These are phyloP conservation scores for Ascochyta pisi DNA, from an alignment of 2,329 filamentous ascomycete species.

Conservation along the genomic window DNA sequence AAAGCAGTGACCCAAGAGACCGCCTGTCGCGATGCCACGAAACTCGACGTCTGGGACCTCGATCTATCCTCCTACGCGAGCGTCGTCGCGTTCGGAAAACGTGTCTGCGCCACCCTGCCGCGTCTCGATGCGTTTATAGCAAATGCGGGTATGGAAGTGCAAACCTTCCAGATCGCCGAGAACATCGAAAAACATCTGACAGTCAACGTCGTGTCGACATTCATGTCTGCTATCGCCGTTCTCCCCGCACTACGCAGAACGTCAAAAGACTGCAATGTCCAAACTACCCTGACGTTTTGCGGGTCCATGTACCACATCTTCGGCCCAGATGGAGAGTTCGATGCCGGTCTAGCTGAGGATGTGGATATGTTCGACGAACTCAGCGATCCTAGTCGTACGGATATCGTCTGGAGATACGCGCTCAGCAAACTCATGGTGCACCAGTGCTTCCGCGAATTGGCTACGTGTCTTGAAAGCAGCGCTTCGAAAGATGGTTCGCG, in stretches of 20 bases:
- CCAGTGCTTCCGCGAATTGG: constrained; percentile 12
- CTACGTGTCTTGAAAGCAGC: background rate
- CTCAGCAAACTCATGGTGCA: constrained; percentile 20
- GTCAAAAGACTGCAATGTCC: background rate
- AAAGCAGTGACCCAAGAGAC: constrained; percentile 1
- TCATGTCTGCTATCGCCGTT: constrained; percentile 28
- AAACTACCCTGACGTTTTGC: constrained; percentile 14
- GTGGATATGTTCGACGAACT: constrained; percentile 12
- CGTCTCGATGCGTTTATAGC: constrained; percentile 24
- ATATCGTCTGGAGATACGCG: constrained; percentile 17
- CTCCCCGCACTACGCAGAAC: constrained; percentile 23
- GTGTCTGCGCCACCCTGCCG: constrained; percentile 2
- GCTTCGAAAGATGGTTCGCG: background rate
- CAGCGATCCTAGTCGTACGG: constrained; percentile 5
- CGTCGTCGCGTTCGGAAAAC: constrained; percentile 8
- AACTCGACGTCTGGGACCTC: constrained; percentile 16
- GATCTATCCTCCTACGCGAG: constrained; percentile 7
- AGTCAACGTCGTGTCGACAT: constrained; percentile 34
- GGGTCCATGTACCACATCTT: constrained; percentile 21
- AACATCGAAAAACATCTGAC: constrained; percentile 34
- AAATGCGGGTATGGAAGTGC: constrained; percentile 19
- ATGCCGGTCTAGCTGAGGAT: constrained; percentile 3
- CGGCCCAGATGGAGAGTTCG: constrained; percentile 9
- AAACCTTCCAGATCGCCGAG: constrained; percentile 21
- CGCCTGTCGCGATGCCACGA: background rate